A percentile compares a stretch with the other conserved stretches of the same genome.
Conservation (phyloP, 495 filamentous ascomycete species). For the Symbiotaphrina buchneri region DNA sequence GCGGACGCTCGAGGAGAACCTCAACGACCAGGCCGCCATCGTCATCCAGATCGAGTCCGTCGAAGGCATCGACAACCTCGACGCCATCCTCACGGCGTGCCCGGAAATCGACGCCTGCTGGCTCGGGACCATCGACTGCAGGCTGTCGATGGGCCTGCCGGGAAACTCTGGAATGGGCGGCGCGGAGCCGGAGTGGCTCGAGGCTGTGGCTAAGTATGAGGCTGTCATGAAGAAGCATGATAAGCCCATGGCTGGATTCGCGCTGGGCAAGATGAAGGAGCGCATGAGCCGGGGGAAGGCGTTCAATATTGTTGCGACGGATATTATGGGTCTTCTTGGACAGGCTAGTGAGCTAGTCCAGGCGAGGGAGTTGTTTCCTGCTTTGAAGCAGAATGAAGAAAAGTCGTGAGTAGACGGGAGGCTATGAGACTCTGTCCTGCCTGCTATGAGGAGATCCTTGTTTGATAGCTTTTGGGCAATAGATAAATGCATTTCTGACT, state of each 20-base stretch:
- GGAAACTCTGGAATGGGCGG: constrained; percentile 9
- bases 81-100: constrained; percentile 25
- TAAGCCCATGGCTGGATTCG: constrained; percentile 11
- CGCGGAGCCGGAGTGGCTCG: constrained; percentile 17
- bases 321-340: too few relatives aligned
- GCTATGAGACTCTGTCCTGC: too few relatives aligned
- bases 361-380: too few relatives aligned
- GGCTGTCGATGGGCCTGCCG: constrained; percentile 18
- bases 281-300: constrained; percentile 8
- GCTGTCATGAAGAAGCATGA: constrained; percentile 17
- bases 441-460: too few relatives aligned
- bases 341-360: too few relatives aligned
- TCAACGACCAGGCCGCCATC: constrained; percentile 10
- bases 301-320: constrained; percentile 9
- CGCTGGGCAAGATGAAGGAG: constrained; percentile 9
- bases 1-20: neutral
- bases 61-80: constrained; percentile 26
- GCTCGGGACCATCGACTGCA: constrained; percentile 19
- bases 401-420: too few relatives aligned
- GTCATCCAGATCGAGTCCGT: constrained; percentile 26
- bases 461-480: too few relatives aligned
- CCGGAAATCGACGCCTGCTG: constrained; percentile 20
- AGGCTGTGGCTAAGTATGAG: constrained; percentile 13
- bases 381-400: too few relatives aligned
- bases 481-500: too few relatives aligned